Base-by-base conservation (phyloP, 108 stramenopile genomes). In the Pseudonitzschia pungens region DNA sequence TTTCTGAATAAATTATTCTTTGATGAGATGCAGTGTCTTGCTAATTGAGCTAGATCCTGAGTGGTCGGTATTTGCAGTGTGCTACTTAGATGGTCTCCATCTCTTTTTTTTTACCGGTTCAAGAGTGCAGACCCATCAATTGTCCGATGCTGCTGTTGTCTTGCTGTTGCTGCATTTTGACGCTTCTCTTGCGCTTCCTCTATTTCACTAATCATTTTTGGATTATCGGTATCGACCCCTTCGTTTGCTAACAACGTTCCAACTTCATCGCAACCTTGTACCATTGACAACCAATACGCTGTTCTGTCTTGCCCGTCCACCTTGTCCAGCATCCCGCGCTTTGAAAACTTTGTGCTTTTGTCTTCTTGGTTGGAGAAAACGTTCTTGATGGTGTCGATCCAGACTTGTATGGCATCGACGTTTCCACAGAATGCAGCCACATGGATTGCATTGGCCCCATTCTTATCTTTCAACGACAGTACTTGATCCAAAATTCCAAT, bases 371-470 rank as follows among this genome's bases (percentile, higher is more conserved):
- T 6, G 33, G 64, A 40, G 33, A 12, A 65, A 40, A 11, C 32
- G 6, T 41, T 65, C 20, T 65, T 40, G 33, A 65, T 41, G 2
- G 28, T 21, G n/a, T 48, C 50, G 50, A 67, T 67, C 66, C 66
- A 67, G 24, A 67, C 33, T 29, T 48, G 16, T 29, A 67, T 22
- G 24, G 45, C 40, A 4, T 67, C 66, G 10, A 29, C 18, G 29
- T 67, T 67, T 51, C 66, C 66, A 67, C 66, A 67, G 22, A 67
- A 67, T 44, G 66, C 66, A 26, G 66, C 66, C 9, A 67, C 66
- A 28, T 67, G 66, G 8, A 67, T 28, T 28, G 66, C 15, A 48
- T 67, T 67, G 10, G 66, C 66, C 7, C 44, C 44, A 21, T 67
- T 67, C 45, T 67, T 67, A 16, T 67, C 66, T 48, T 20, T 45